These are phyloP conservation scores for Aspergillus arachidicola DNA, from an alignment of 2,329 filamentous ascomycete genomes.

Conservation along the genomic window DNA sequence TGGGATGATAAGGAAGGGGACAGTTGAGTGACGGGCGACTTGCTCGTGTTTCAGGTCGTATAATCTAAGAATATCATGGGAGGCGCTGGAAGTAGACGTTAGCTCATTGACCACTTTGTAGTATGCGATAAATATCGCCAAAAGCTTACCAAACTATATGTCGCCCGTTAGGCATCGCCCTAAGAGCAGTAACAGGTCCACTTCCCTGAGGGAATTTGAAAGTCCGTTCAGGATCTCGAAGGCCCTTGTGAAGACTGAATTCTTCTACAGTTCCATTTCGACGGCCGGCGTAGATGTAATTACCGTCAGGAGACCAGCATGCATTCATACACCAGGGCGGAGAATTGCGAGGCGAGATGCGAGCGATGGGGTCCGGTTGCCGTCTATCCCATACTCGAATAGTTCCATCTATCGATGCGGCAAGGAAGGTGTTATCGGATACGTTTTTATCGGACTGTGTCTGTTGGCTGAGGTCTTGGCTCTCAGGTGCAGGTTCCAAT, in stretches of 20 bases:
- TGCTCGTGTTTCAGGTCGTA: conserved; percentile 79
- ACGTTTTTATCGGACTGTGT: conserved; percentile 52
- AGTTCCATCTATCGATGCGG: conserved; percentile 61
- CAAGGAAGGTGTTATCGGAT: conserved; percentile 78
- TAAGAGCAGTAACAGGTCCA: conserved; percentile 83
- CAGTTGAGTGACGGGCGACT: conserved; percentile 70
- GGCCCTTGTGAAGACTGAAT: conserved; percentile 79
- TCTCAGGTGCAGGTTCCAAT: conserved; percentile 31
- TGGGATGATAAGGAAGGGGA: conserved; percentile 95
- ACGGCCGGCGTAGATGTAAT: conserved; percentile 89
- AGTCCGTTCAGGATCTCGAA: conserved; percentile 73
- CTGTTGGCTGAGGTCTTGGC: conserved; percentile 27
- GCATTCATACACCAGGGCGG: conserved; percentile 98
- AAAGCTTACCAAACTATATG: conserved; percentile 77
- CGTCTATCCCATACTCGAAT: conserved; percentile 59
- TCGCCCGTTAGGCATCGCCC: conserved; percentile 87
- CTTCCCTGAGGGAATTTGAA: conserved; percentile 89
- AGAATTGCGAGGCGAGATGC: conserved; percentile 72
- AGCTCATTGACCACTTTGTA: background rate
- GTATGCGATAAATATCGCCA: background rate
- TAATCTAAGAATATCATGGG: conserved; percentile 87
- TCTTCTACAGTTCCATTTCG: conserved; percentile 94
- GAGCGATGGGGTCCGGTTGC: conserved; percentile 73
- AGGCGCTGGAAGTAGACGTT: conserved; percentile 63
- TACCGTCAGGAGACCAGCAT: conserved; percentile 94